Percentiles rank a stretch among this genome's conserved stretches.
Evolutionary conservation across 768 basidiomycete species (phyloP).

Genomic region (Neoboletus magnificus): DNA sequence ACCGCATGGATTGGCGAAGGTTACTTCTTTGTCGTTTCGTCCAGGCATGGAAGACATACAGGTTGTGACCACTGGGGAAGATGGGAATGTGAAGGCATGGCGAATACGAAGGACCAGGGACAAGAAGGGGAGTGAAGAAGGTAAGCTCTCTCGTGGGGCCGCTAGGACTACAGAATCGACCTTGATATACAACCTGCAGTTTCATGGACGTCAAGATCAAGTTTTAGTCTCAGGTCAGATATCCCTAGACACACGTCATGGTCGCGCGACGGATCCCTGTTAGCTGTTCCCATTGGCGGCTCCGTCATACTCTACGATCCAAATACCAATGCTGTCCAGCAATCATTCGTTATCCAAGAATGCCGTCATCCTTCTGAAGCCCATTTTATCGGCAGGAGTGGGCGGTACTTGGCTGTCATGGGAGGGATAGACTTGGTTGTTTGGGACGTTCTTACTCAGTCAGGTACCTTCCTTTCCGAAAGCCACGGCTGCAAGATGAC

Average conservation of each 20-base stretch:
- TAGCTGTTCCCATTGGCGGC: slow-evolving; percentile 67
- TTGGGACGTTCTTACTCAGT: slow-evolving; percentile 69
- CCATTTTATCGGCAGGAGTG: slow-evolving; percentile 66
- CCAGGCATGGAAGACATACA: slow-evolving; percentile 41
- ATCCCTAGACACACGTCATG: slow-evolving; percentile 66
- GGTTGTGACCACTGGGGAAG: slow-evolving; percentile 72
- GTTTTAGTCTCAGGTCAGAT: slow-evolving; percentile 65
- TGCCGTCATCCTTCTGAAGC: slow-evolving; percentile 42
- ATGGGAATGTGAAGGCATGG: slow-evolving; percentile 82
- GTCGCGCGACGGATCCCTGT: slow-evolving; percentile 83
- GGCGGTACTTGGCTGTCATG: slow-evolving; percentile 64
- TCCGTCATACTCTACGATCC: slow-evolving; percentile 77
- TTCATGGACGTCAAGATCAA: slow-evolving; percentile 80
- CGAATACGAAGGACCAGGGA: slow-evolving; percentile 47
- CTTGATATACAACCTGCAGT: slow-evolving; percentile 15
- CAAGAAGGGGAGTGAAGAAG: slow-evolving; percentile 49
- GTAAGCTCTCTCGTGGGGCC: slow-evolving; percentile 34
- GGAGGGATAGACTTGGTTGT: slow-evolving; percentile 51
- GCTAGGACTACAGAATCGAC: neutral
- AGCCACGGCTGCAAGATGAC: neutral
- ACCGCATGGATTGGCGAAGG: slow-evolving; percentile 68
- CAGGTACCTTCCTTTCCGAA: slow-evolving; percentile 40
- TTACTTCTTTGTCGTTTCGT: slow-evolving; percentile 70
- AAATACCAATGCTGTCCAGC: slow-evolving; percentile 52
- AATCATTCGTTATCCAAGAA: slow-evolving; percentile 57